Base-by-base conservation (phyloP, 495 filamentous ascomycete genomes). In the Hypoxylon perforatum region DNA sequence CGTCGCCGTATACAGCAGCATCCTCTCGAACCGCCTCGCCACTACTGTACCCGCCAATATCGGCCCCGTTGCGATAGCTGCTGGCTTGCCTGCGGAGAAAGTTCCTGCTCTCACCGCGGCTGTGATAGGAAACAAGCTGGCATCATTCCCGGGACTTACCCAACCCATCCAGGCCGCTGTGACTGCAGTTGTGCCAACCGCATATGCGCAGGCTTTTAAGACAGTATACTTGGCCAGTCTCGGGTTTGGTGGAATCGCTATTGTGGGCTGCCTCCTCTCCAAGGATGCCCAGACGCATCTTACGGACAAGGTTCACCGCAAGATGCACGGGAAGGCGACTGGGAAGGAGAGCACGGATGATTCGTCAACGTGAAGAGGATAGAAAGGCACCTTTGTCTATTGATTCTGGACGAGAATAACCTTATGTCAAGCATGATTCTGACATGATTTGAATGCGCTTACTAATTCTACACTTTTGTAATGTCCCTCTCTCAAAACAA, bases 221-320 rank as follows among this genome's bases (percentile, higher is more conserved):
- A 78, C 77, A 11, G 80, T 85, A 3, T 86, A 81, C 48, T 77
- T 80, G 17, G 77, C 78, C 2, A 82, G 75, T 48, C 76, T 85
- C 51, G 76, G 80, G 0, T 86, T 86, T 57, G 77, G 78, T 17
- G 75, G 69, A 11, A 59, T 82, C 30, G 71, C 80, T 6, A 75
- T 85, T 18, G 51, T 83, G 41, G 77, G 77, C 11, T 75, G 80
- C 8, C 64, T 76, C 14, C 77, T 81, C 49, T 73, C 73, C 6
- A 71, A 75, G 19, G 62, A 77, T 56, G 69, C 73, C 33, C 73
- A 76, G 51, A 72, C 74, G 44, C 77, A 76, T 60, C 63, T 82
- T 33, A 72, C 59, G 5, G 71, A 72, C 48, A 78, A 75, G 53
- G 79, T 82, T 11, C 47, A 73, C 21, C 66, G 70, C 1, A 73